Evolutionary conservation across 2,329 filamentous ascomycete species (phyloP).

Genomic region (Scedosporium apiospermum): DNA sequence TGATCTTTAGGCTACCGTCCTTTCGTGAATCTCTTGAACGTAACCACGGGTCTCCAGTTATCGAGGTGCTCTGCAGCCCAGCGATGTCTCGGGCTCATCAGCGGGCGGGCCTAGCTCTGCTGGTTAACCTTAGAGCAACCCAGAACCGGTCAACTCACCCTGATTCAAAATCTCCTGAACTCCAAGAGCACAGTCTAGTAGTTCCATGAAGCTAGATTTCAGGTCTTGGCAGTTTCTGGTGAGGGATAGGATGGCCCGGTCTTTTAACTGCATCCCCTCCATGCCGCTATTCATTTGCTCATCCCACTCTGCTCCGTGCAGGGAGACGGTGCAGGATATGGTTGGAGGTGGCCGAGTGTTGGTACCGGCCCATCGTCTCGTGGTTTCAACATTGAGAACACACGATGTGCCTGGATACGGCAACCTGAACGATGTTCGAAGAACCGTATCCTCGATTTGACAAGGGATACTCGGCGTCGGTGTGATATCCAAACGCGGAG

Average conservation of each 20-base stretch:
- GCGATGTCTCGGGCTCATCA: no score
- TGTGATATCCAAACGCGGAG: neutral
- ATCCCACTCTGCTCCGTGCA: conserved; percentile 1
- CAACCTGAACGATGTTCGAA: conserved; percentile 1
- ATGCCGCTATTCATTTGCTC: conserved; percentile 1
- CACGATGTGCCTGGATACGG: neutral
- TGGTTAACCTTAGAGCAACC: no score
- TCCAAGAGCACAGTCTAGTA: neutral
- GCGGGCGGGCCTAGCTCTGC: no score
- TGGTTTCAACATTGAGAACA: neutral
- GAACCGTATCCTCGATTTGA: neutral
- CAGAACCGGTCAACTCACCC: neutral
- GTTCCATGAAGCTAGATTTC: neutral
- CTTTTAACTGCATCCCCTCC: neutral
- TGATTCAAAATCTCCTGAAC: neutral
- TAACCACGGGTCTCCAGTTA: no score
- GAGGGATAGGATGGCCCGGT: neutral
- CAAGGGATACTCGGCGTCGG: neutral
- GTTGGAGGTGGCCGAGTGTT: neutral
- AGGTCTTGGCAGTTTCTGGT: neutral
- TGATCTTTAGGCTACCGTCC: no score
- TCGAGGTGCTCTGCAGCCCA: no score
- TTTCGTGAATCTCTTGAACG: no score
- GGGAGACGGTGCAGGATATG: neutral
- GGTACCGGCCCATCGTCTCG: neutral